Conservation (phyloP, 108 stramenopile species). For the Seminavis robusta region DNA sequence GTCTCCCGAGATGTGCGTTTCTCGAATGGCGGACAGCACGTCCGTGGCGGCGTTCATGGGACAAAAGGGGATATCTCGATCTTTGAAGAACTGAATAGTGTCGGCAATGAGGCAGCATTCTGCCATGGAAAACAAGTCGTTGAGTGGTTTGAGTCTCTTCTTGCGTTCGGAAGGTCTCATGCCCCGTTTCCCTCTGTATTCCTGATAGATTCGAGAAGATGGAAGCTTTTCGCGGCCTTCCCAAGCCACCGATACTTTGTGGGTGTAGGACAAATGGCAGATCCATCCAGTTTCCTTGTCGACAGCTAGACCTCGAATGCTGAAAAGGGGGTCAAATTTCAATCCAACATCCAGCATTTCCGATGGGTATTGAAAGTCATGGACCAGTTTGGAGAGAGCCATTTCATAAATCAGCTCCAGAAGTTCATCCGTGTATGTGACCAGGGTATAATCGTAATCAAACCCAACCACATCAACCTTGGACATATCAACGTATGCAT, state of each 20-base stretch:
- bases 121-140: conserved; percentile 94
- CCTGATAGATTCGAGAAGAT: conserved; percentile 59
- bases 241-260: conserved; percentile 92
- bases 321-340: conserved; percentile 80
- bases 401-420: conserved; percentile 89
- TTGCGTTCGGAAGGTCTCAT: conserved; percentile 66
- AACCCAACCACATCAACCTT: conserved; percentile 92
- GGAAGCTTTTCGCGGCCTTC: conserved; percentile 83
- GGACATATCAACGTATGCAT: conserved; percentile 88
- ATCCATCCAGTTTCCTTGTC: conserved; percentile 94
- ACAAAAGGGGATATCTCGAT: conserved; percentile 71
- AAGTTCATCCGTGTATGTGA: conserved; percentile 84
- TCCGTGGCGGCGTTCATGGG: conserved; percentile 80
- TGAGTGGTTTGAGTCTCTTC: conserved; percentile 83
- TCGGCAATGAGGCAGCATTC: conserved; percentile 97
- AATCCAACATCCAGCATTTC: conserved; percentile 71
- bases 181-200: conserved; percentile 83
- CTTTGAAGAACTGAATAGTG: conserved; percentile 89
- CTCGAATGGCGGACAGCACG: conserved; percentile 77
- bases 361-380: conserved; percentile 79
- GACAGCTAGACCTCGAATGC: conserved; percentile 91
- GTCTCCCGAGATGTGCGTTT: conserved; percentile 91
- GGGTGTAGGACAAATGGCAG: conserved; percentile 91
- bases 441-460: conserved; percentile 96
- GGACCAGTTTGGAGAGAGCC: conserved; percentile 84